phyloP scores from a whole-genome alignment of 805 yeast genomes.

The Ogataea henricii region DNA sequence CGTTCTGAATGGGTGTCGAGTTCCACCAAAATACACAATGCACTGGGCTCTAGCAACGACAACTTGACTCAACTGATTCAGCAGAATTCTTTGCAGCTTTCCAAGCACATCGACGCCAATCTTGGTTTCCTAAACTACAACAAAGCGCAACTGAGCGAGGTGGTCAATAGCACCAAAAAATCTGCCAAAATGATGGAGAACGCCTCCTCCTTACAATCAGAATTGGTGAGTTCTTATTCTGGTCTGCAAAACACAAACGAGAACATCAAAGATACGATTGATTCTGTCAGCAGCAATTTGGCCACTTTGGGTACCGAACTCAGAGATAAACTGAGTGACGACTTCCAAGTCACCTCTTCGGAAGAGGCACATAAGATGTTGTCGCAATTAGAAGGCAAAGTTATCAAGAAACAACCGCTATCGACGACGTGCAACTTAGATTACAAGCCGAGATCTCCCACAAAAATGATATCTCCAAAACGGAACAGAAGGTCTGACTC shows the following conservation, averaged over 20 bases:
- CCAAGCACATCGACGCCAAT: constrained; percentile 17
- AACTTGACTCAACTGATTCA: not conserved
- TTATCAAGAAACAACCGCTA: not conserved
- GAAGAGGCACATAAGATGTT: constrained; percentile 3
- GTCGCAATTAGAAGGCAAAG: constrained; percentile 1
- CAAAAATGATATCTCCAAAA: not conserved
- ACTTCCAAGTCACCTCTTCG: constrained; percentile 1
- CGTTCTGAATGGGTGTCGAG: constrained; percentile 11
- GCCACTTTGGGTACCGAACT: constrained; percentile 7
- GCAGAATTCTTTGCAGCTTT: constrained; percentile 6
- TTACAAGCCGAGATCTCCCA: constrained; percentile 1
- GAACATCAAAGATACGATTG: constrained; percentile 3
- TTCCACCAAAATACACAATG: constrained; percentile 1
- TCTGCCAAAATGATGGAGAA: not conserved
- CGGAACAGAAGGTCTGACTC: not conserved
- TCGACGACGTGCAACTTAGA: not conserved
- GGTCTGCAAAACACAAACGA: constrained; percentile 4
- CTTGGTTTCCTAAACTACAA: constrained; percentile 20
- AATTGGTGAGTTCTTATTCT: constrained; percentile 9
- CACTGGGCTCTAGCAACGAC: not conserved
- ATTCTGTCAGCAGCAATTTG: constrained; percentile 6
- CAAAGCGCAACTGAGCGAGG: constrained; percentile 12
- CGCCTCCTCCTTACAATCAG: constrained; percentile 5
- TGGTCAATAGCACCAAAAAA: constrained; percentile 1
- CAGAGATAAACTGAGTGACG: constrained; percentile 1